Percentiles rank a stretch among this genome's conserved stretches.
Conservation (phyloP, 2,329 filamentous ascomycete species). For the Fusarium cyanostomum region DNA sequence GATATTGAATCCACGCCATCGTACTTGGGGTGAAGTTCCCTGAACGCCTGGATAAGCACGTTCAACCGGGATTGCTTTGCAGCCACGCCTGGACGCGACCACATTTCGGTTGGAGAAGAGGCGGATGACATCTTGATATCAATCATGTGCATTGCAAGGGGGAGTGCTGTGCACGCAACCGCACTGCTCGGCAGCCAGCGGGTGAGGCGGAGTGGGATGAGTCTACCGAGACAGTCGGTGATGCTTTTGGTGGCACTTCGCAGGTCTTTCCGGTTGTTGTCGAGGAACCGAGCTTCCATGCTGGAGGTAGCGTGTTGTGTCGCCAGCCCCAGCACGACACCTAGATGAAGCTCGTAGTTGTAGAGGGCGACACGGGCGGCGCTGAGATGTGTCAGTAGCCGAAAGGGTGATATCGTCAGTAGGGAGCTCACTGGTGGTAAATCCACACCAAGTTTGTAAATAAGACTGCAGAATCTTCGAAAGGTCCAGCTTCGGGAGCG, state of each 20-base stretch:
- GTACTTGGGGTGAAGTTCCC: slow-evolving; percentile 30
- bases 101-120: slow-evolving; percentile 20
- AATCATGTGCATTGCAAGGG: slow-evolving; percentile 32
- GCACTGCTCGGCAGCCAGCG: slow-evolving; percentile 36
- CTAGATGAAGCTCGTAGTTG: slow-evolving; percentile 34
- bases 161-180: slow-evolving; percentile 33
- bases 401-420: rapidly evolving
- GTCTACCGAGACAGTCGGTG: slow-evolving; percentile 23
- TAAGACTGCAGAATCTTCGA: slow-evolving; percentile 23
- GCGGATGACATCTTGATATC: slow-evolving; percentile 28
- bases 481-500: neutral
- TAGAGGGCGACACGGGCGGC: slow-evolving; percentile 27
- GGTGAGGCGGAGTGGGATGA: slow-evolving; percentile 15
- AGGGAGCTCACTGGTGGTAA: slow-evolving; percentile 29
- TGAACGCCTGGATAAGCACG: slow-evolving; percentile 31
- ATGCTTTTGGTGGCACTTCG: slow-evolving; percentile 28
- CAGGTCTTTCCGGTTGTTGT: slow-evolving; percentile 26
- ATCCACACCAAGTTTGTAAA: slow-evolving; percentile 37
- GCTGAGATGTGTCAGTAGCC: neutral
- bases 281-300: slow-evolving; percentile 18
- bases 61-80: slow-evolving; percentile 33
- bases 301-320: neutral
- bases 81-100: slow-evolving; percentile 14
- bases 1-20: slow-evolving; percentile 35
- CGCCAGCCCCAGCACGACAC: slow-evolving; percentile 17